These are phyloP conservation scores for Sporothrix schenckii DNA, from an alignment of 2,329 filamentous ascomycete genomes.

Conservation along the genomic window DNA sequence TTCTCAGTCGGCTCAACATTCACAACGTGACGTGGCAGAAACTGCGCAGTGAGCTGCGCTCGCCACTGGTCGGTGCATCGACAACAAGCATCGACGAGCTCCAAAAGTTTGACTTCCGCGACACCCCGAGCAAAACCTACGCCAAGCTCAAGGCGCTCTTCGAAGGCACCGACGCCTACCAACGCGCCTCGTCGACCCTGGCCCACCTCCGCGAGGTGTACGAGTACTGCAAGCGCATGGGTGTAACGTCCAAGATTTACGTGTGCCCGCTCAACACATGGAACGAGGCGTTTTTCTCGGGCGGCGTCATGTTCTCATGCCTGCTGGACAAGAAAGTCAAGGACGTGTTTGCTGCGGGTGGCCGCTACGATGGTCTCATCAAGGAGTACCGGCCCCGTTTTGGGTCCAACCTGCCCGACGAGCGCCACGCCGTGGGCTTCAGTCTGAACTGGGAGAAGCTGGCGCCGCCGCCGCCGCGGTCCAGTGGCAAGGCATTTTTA, in stretches of 20 bases:
- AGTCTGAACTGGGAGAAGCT: constrained; percentile 87
- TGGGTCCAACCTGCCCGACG: constrained; percentile 58
- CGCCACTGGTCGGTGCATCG: constrained; percentile 77
- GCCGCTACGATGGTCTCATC: constrained; percentile 88
- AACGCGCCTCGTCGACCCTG: constrained; percentile 74
- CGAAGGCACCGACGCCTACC: constrained; percentile 67
- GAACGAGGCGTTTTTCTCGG: constrained; percentile 87
- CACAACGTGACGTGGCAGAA: constrained; percentile 79
- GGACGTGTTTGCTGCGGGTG: constrained; percentile 90
- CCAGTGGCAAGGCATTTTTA: constrained; percentile 56
- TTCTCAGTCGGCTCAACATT: constrained; percentile 84
- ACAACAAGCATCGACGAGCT: constrained; percentile 90
- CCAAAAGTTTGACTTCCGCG: constrained; percentile 85
- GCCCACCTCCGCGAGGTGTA: constrained; percentile 79
- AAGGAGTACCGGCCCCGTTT: constrained; percentile 76
- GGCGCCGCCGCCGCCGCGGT: constrained; percentile 62
- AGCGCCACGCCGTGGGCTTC: constrained; percentile 86
- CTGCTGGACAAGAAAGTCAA: constrained; percentile 81
- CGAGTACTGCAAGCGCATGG: constrained; percentile 74
- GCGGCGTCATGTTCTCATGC: constrained; percentile 87
- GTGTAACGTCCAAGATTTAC: constrained; percentile 76
- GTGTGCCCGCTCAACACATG: constrained; percentile 83
- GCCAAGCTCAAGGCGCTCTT: constrained; percentile 62
- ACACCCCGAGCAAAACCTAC: constrained; percentile 60
- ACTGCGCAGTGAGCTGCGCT: constrained; percentile 78